phyloP scores from a whole-genome alignment of 768 basidiomycete genomes.

The Boletus rubroflammeus region DNA sequence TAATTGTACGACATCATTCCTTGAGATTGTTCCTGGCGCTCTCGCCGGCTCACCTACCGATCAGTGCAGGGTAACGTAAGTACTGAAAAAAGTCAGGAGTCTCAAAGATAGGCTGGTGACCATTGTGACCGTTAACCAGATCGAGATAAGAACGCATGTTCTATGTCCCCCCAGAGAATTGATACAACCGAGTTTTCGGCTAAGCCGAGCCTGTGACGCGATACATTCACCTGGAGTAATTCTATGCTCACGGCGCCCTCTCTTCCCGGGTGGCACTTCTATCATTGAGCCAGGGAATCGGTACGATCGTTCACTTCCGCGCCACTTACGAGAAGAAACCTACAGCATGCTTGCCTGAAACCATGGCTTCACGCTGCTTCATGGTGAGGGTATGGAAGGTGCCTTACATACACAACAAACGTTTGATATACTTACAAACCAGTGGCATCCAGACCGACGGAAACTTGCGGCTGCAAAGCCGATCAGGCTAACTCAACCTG shows the following conservation, averaged over 20 bases:
- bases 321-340: constrained; percentile 29
- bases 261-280: constrained; percentile 14
- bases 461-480: background rate
- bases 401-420: constrained; percentile 26
- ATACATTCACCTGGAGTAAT: constrained; percentile 23
- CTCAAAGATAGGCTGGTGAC: background rate
- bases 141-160: background rate
- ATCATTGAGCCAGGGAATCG: constrained; percentile 17
- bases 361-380: constrained; percentile 14
- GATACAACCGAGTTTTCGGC: constrained; percentile 11
- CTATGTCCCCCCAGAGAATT: background rate
- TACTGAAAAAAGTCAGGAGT: background rate
- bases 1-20: constrained; percentile 29
- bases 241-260: constrained; percentile 9
- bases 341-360: constrained; percentile 20
- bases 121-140: constrained; percentile 1
- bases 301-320: constrained; percentile 27
- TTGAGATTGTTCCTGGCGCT: constrained; percentile 23
- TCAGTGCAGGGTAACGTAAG: background rate
- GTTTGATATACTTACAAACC: constrained; percentile 13
- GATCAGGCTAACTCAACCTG: constrained; percentile 51
- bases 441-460: constrained; percentile 5
- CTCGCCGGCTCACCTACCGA: constrained; percentile 1
- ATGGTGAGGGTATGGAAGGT: constrained; percentile 16
- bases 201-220: constrained; percentile 20